Percentiles rank a stretch among this genome's conserved stretches.
Conservation (phyloP, 352 stramenopile genomes). For the Phytophthora pluvialis region DNA sequence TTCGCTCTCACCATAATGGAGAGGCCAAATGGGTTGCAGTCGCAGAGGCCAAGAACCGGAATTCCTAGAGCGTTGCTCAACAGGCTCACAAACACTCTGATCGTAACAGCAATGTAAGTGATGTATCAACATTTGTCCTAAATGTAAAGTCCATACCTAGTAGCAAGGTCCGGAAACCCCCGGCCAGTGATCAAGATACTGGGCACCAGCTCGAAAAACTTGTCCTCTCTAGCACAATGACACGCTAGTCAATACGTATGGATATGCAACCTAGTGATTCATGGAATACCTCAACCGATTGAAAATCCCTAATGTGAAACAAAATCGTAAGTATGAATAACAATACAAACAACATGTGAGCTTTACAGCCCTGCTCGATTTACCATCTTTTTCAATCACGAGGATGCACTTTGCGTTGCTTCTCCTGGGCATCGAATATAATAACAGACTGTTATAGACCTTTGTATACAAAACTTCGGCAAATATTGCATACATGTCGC, state of each 20-base stretch:
- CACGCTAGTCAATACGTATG: background rate
- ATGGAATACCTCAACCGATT: conserved; percentile 79
- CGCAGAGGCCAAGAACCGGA: conserved; percentile 92
- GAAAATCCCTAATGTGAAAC: conserved; percentile 91
- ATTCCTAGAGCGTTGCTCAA: conserved; percentile 78
- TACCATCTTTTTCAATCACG: conserved; percentile 96
- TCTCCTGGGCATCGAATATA: conserved; percentile 31
- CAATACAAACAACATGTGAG: background rate
- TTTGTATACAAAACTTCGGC: background rate
- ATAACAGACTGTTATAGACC: background rate
- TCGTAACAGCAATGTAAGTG: background rate
- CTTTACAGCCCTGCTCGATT: background rate
- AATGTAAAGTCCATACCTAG: conserved; percentile 51
- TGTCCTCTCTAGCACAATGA: conserved; percentile 62
- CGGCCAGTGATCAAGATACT: conserved; percentile 94
- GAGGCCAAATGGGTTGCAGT: conserved; percentile 95
- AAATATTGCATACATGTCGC: conserved; percentile 53
- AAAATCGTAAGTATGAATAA: conserved; percentile 48
- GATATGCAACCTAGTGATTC: background rate
- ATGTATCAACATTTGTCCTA: background rate
- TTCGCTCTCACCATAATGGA: conserved; percentile 82
- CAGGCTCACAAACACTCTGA: conserved; percentile 84
- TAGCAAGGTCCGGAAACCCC: conserved; percentile 95
- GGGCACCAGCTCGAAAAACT: conserved; percentile 87
- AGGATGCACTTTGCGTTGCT: conserved; percentile 90